Conservation (phyloP, 768 basidiomycete species). For the Leccinum aurantiacum region DNA sequence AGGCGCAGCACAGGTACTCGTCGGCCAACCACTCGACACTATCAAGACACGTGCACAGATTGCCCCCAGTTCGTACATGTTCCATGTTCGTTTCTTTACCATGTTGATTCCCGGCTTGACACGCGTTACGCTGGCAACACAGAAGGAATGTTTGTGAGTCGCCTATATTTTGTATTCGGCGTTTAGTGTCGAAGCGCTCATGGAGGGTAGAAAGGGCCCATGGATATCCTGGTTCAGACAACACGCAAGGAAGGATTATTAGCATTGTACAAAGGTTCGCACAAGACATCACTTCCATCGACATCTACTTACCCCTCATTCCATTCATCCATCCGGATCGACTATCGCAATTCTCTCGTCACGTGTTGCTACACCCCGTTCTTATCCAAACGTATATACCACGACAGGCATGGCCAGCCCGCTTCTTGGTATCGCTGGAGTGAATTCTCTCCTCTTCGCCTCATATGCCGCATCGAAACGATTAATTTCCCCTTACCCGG, state of each 20-base stretch:
- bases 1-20: conserved; percentile 92
- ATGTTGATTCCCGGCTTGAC: not conserved
- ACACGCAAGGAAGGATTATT: conserved; percentile 85
- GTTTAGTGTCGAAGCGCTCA: not conserved
- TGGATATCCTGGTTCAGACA: conserved; percentile 86
- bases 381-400: not conserved
- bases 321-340: not conserved
- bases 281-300: too few relatives aligned
- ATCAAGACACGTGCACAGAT: conserved; percentile 88
- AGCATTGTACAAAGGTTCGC: conserved; percentile 89
- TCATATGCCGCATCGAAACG: conserved; percentile 83
- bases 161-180: conserved; percentile 24
- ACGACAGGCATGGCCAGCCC: conserved; percentile 80
- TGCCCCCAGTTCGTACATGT: conserved; percentile 61
- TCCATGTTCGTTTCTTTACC: conserved; percentile 20
- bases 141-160: conserved; percentile 91
- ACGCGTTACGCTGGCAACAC: conserved; percentile 3
- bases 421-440: conserved; percentile 88
- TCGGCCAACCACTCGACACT: conserved; percentile 91
- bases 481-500: conserved; percentile 84
- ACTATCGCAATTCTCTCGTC: not conserved
- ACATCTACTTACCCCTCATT: not conserved
- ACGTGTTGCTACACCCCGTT: not conserved
- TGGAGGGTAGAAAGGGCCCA: conserved; percentile 74
- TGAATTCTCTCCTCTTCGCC: conserved; percentile 93